Evolutionary conservation across 371 early-diverging fungal genomes (phyloP), one percentile per base, ranked within the genome.

Genomic region (Mortierella sp.): DNA sequence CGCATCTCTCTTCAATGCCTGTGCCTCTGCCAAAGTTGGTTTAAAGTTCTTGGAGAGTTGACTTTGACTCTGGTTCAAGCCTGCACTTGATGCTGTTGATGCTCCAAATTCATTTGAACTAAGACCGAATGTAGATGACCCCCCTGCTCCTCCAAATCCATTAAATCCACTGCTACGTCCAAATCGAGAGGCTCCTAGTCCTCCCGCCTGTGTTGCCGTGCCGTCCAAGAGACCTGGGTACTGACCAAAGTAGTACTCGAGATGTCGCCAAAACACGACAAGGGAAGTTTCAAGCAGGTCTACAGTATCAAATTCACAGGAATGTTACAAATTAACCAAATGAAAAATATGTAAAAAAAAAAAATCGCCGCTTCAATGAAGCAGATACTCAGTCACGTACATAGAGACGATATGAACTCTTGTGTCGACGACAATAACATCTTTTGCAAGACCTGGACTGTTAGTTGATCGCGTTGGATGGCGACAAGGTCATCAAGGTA

Each of bases 201-300:
- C 73, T 20, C 77, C 73, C 22, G 70, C 1, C 47, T 81, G 68
- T n/a, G 70, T 32, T 16, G 70, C 47, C 20, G 62, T 54, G 24
- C 68, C 64, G 24, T 84, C 85, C 49, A 73, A 32, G 24, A 71
- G 51, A 12, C 73, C 80, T 24, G 71, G 71, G 62, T 81, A 81
- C 43, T 76, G 76, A 11, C 73, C 73, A 39, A 87, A 43, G 64
- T 86, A 87, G 39, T 84, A 86, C n/a, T 83, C 77, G 35, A 87
- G 77, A 68, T 87, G 87, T 55, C 89, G 83, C 90, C 89, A 91
- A 39, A 87, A 68, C 64, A 91, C 74, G 22, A 88, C 77, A 51
- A 91, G 72, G 1, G 83, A 73, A 26, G 85, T 83, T 68, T 90
- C 91, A 51, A 88, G 70, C 40, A 87, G 64, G 70, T 85, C 89